A percentile compares a stretch with the other conserved stretches of the same genome.
phyloP scores from a whole-genome alignment of 345 rosid species.

The Populus simonii region DNA sequence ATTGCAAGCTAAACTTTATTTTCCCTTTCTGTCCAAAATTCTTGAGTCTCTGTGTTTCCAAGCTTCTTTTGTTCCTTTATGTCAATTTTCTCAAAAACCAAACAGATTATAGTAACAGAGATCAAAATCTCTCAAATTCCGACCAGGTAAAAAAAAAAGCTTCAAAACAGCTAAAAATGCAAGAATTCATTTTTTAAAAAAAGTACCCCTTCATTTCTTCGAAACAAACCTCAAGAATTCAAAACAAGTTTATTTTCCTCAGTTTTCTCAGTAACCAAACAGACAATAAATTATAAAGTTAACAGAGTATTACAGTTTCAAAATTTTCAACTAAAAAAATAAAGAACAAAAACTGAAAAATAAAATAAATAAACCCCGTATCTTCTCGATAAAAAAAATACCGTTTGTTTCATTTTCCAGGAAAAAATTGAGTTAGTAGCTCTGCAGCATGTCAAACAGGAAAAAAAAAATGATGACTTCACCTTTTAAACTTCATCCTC shows the following conservation, averaged over 20 bases:
- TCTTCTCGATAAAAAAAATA: neutral
- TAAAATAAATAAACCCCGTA: neutral
- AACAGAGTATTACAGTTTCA: neutral
- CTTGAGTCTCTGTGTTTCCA: neutral
- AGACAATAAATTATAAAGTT: neutral
- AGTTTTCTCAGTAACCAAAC: neutral
- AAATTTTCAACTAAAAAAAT: neutral
- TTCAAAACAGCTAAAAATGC: neutral
- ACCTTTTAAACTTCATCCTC: conserved; percentile 4
- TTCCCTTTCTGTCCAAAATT: neutral
- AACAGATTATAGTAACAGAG: neutral
- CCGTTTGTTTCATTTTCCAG: neutral
- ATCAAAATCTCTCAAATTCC: neutral
- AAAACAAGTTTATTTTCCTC: neutral
- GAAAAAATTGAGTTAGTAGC: neutral
- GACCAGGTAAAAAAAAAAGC: neutral
- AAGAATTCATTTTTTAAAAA: neutral
- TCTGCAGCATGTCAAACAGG: neutral
- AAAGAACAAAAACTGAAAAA: neutral
- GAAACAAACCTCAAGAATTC: neutral
- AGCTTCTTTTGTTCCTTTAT: neutral
- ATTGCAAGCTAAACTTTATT: neutral
- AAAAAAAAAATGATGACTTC: neutral
- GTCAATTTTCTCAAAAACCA: conserved; percentile 8
- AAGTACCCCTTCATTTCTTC: neutral